A percentile compares a stretch with the other conserved stretches of the same genome.
phyloP scores from a whole-genome alignment of 2,329 filamentous ascomycete species.

The Arthrobotrys megalospora region DNA sequence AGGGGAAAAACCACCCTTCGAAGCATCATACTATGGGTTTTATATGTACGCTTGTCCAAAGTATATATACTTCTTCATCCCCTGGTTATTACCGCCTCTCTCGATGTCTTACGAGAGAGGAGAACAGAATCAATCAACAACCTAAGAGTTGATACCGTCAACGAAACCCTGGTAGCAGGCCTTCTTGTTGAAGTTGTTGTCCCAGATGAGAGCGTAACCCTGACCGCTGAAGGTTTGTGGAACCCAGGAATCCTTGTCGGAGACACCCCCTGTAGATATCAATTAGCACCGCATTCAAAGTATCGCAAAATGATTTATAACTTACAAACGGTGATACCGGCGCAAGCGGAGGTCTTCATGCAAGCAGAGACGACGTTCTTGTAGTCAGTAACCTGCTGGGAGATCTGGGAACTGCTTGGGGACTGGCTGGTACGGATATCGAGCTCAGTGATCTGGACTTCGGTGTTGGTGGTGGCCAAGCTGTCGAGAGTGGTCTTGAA shows the following conservation, averaged over 20 bases:
- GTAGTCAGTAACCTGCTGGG: conserved; percentile 63
- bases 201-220: conserved; percentile 72
- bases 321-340: conserved; percentile 76
- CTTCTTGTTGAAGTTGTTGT: conserved; percentile 72
- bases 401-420: conserved; percentile 69
- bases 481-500: conserved; percentile 70
- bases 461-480: conserved; percentile 71
- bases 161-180: conserved; percentile 71
- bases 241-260: conserved; percentile 72
- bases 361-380: conserved; percentile 73
- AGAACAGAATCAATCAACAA: conserved; percentile 2
- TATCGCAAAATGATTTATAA: too few relatives aligned
- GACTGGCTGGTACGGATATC: conserved; percentile 75
- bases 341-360: conserved; percentile 73
- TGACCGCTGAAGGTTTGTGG: conserved; percentile 68
- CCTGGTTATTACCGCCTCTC: not conserved
- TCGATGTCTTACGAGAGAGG: not conserved
- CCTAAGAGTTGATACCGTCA: conserved; percentile 66
- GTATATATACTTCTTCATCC: not conserved
- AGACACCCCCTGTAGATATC: conserved; percentile 65
- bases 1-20: conserved; percentile 10
- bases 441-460: conserved; percentile 78
- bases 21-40: conserved; percentile 36
- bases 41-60: conserved; percentile 43
- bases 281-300: conserved; percentile 26